Conservation (phyloP, 2,329 filamentous ascomycete genomes). For the Calonectria pseudoturangicola region DNA sequence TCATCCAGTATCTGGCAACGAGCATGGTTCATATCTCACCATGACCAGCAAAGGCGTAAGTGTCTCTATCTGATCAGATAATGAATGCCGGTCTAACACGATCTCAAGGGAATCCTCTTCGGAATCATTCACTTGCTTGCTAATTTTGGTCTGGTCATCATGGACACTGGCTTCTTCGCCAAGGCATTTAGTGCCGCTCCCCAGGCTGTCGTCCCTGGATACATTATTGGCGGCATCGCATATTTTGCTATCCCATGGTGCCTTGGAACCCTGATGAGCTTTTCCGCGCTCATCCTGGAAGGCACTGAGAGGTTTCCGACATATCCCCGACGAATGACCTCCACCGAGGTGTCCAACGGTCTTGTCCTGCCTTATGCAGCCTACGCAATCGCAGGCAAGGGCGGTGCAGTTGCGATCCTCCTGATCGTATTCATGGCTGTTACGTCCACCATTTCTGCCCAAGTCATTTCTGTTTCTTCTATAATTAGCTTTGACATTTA, state of each 20-base stretch:
- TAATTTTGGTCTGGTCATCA: conserved; percentile 72
- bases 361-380: conserved; percentile 83
- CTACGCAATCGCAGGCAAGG: conserved; percentile 80
- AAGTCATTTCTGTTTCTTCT: conserved; percentile 72
- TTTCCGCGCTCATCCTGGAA: conserved; percentile 68
- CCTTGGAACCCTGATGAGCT: conserved; percentile 70
- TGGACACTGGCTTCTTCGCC: conserved; percentile 72
- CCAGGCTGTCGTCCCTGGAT: conserved; percentile 69
- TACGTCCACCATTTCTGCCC: conserved; percentile 73
- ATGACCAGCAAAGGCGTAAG: conserved; percentile 71
- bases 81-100: not conserved
- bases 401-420: conserved; percentile 80
- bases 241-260: conserved; percentile 74
- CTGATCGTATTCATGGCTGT: conserved; percentile 86
- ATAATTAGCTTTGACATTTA: conserved; percentile 74
- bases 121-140: conserved; percentile 68
- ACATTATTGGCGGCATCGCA: conserved; percentile 71
- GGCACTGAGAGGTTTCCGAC: conserved; percentile 70
- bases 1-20: conserved; percentile 70
- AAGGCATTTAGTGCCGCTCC: conserved; percentile 70
- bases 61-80: not conserved
- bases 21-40: conserved; percentile 72
- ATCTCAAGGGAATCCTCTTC: conserved; percentile 66
- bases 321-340: conserved; percentile 73
- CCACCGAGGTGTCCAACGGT: conserved; percentile 78